phyloP scores from a whole-genome alignment of 1,139 yeast species.

The Scheffersomyces quercinus region DNA sequence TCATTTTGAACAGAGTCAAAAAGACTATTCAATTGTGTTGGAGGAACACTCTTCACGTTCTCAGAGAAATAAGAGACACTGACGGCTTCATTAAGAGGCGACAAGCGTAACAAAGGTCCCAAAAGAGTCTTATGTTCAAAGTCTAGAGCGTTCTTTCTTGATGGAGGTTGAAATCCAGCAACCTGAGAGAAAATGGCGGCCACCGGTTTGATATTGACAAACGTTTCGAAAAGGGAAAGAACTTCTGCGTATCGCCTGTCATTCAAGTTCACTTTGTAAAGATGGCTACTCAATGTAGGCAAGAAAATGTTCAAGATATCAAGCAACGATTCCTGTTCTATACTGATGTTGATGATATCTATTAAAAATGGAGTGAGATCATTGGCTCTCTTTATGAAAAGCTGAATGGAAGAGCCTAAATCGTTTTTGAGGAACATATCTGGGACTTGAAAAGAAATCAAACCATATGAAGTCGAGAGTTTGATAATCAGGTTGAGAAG shows the following conservation, averaged over 20 bases:
- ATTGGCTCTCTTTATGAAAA: slow-evolving; percentile 27
- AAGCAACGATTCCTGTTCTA: slow-evolving; percentile 63
- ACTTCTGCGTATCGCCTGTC: slow-evolving; percentile 54
- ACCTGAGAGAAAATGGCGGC: slow-evolving; percentile 61
- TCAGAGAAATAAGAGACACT: slow-evolving; percentile 50
- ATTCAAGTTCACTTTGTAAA: slow-evolving; percentile 34
- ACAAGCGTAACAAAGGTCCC: slow-evolving; percentile 75
- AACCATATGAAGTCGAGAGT: slow-evolving; percentile 64
- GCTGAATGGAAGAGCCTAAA: slow-evolving; percentile 25
- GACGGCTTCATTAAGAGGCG: slow-evolving; percentile 60
- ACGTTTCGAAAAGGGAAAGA: slow-evolving; percentile 55
- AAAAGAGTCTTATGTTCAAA: slow-evolving; percentile 64
- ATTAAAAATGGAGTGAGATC: slow-evolving; percentile 54
- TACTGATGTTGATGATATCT: slow-evolving; percentile 58
- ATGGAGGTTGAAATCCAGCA: slow-evolving; percentile 53
- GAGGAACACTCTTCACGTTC: slow-evolving; percentile 33
- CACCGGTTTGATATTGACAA: slow-evolving; percentile 62
- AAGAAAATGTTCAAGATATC: slow-evolving; percentile 62
- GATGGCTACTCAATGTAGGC: slow-evolving; percentile 41
- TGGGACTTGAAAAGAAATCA: slow-evolving; percentile 67
- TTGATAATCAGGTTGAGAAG: slow-evolving; percentile 53
- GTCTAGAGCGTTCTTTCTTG: slow-evolving; percentile 41
- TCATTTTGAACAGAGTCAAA: slow-evolving; percentile 62
- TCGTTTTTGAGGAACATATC: slow-evolving; percentile 59
- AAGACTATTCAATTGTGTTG: slow-evolving; percentile 42